Conservation (phyloP, 306 rosid species). For the Vachellia pachyceras region DNA sequence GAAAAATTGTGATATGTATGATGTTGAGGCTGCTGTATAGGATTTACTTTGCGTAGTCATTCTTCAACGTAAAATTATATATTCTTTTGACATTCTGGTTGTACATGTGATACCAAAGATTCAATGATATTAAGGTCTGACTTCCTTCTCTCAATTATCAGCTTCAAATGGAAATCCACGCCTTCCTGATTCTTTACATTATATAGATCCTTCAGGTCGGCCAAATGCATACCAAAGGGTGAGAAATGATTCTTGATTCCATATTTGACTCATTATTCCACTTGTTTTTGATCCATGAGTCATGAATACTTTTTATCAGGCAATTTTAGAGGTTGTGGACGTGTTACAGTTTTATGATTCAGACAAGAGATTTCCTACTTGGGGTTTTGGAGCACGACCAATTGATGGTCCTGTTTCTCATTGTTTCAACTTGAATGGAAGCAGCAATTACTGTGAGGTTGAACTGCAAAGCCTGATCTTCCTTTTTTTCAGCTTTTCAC, state of each 20-base stretch:
- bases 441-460: conserved; percentile 91
- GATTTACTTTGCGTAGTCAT: conserved; percentile 16
- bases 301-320: conserved; percentile 56
- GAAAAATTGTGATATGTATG: background rate
- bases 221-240: conserved; percentile 96
- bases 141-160: conserved; percentile 54
- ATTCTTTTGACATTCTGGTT: background rate
- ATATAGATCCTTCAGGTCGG: conserved; percentile 93
- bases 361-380: conserved; percentile 92
- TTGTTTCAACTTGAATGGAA: conserved; percentile 98
- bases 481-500: conserved; percentile 25
- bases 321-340: conserved; percentile 91
- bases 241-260: conserved; percentile 54
- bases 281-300: conserved; percentile 33
- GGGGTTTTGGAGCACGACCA: conserved; percentile 99
- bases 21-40: conserved; percentile 3
- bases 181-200: conserved; percentile 99
- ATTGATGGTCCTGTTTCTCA: conserved; percentile 99
- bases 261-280: conserved; percentile 21
- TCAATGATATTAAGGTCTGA: conserved; percentile 32
- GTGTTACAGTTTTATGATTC: conserved; percentile 93
- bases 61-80: conserved; percentile 4
- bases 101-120: conserved; percentile 30
- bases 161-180: conserved; percentile 99
- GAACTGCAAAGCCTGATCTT: conserved; percentile 42